Base-by-base conservation (phyloP, 495 filamentous ascomycete genomes). In the Talaromyces nanjingensis region DNA sequence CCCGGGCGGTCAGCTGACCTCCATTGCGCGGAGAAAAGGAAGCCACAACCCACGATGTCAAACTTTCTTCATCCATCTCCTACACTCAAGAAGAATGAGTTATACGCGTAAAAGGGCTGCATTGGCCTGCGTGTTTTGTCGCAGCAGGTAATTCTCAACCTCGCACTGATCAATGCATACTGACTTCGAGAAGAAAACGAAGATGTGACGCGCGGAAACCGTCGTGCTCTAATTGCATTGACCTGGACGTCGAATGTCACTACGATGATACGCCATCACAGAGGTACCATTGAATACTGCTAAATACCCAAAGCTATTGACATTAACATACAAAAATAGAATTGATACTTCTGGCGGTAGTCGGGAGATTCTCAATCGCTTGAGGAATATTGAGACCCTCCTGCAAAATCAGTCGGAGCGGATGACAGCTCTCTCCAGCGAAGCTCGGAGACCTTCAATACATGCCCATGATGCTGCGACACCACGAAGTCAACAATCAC, bases 171-270 rank as follows among this genome's bases (percentile, higher is more conserved):
- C 14, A 25, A n/a, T 27, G 2, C 24, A 8, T n/a, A n/a, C 24
- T 33, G 25, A 16, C 54, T 12, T 42, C 12, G 29, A n/a, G 45
- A 4, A 63, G 60, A 20, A 63, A 63, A 33, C 60, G 60, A 55
- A 20, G 60, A 29, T 63, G 60, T 56, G 60, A 63, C 52, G 60
- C 60, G 7, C 60, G 49, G 47, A 63, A 22, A 4, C 60, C 60
- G 4, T 63, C 60, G 24, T 63, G 60, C 27, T 63, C 60, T 2
- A 24, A 56, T 34, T 63, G 60, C 25, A 16, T 33, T 0, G 60
- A 63, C 8, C 22, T 63, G 60, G 60, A 63, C 11, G 60, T 63
- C 22, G 60, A 63, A 24, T 63, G 60, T 63, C 60, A 53, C 47
- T 63, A 63, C n/a, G 60, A 63, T 56, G 60, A 63, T 9, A 22